Evolutionary conservation across 179 eudicot genomes (phyloP), one percentile per base, ranked within the genome.

Genomic region (Corrigiola litoralis): DNA sequence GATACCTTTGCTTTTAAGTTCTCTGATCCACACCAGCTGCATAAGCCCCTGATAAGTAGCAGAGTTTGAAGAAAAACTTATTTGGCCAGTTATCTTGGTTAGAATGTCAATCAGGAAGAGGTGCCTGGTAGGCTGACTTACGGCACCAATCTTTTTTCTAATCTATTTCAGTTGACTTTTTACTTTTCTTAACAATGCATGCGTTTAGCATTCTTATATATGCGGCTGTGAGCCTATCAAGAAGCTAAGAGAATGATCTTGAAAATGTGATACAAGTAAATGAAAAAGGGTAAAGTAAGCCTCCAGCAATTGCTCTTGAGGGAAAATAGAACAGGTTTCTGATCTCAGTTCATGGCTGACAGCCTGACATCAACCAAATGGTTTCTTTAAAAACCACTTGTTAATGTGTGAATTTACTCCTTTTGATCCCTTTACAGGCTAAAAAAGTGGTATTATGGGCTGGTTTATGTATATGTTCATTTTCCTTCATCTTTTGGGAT

Each of bases 381-480:
- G 14, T 60, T 13, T 42, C 65, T 42, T 60, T n/a, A n/a, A n/a
- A n/a, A n/a, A n/a, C n/a, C n/a, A n/a, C n/a, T n/a, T n/a, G n/a
- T n/a, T n/a, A n/a, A n/a, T n/a, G n/a, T n/a, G n/a, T n/a, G n/a
- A n/a, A n/a, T 25, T 48, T 33, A 16, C 32, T 47, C 7, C 45
- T 20, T 31, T 41, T 61, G 29, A 20, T 47, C 6, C 55, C 2
- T 61, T 17, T 32, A 31, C 11, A 31, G 18, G 0, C 25, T 21
- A 10, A 7, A 42, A 21, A 48, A 18, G 0, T 25, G 3, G 25
- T 17, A 18, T 25, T 28, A 5, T 12, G 4, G 14, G 48, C 24
- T 25, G 37, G 23, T 59, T 66, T 10, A 67, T 51, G 50, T 65
- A 48, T 49, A 46, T 33, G 20, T 56, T 47, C 56, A 59, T n/a